A percentile compares a stretch with the other conserved stretches of the same genome.
Evolutionary conservation across 768 basidiomycete genomes (phyloP).

Genomic region (Pisolithus tinctorius): DNA sequence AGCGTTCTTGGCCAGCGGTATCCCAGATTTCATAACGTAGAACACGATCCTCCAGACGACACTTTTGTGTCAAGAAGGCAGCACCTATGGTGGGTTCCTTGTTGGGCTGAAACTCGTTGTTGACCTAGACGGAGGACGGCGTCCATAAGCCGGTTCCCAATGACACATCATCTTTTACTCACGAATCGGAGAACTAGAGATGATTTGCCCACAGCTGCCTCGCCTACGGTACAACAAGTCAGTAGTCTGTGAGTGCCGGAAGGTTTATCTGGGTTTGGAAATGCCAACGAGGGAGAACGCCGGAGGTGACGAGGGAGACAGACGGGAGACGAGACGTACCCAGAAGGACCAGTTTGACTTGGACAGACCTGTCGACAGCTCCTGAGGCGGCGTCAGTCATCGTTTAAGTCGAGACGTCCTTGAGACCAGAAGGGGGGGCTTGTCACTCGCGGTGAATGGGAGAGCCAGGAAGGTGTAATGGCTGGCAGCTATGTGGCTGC

Average conservation of each 20-base stretch:
- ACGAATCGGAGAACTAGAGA: conserved; percentile 98
- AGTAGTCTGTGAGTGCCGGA: not conserved
- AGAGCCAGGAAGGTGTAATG: not conserved
- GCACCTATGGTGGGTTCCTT: conserved; percentile 99
- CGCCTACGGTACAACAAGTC: conserved; percentile 48
- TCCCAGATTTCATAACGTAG: conserved; percentile 97
- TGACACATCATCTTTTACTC: conserved; percentile 26
- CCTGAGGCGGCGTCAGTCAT: conserved; percentile 77
- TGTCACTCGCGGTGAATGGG: not conserved
- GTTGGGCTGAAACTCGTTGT: conserved; percentile 98
- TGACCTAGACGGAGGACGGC: conserved; percentile 46
- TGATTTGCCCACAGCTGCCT: conserved; percentile 98
- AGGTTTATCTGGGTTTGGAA: not conserved
- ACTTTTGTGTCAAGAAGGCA: conserved; percentile 93
- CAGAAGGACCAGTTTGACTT: conserved; percentile 95
- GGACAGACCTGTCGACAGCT: conserved; percentile 82
- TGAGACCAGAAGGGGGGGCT: conserved; percentile 2
- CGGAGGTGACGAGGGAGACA: not conserved
- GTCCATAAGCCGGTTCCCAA: not conserved
- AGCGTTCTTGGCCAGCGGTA: conserved; percentile 92
- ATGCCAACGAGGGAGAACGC: not conserved
- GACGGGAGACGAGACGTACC: conserved; percentile 43
- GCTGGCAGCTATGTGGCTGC: not conserved
- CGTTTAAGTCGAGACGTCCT: conserved; percentile 18
- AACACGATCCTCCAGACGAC: conserved; percentile 89